Percentiles rank a stretch among this genome's conserved stretches.
phyloP scores from a whole-genome alignment of 805 yeast species.

The Lipomyces lipofer region DNA sequence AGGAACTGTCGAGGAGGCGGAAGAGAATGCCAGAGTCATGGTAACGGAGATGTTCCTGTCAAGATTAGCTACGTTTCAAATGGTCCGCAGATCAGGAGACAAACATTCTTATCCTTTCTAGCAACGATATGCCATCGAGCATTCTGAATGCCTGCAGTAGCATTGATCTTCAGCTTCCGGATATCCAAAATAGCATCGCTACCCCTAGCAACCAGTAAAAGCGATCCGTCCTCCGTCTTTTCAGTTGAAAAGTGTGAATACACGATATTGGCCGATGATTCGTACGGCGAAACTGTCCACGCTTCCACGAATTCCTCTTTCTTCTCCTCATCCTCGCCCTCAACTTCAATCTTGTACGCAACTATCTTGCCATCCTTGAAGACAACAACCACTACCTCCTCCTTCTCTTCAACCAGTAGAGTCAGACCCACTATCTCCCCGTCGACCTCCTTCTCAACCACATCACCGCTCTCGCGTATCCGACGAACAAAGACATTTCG shows the following conservation, averaged over 20 bases:
- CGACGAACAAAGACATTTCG: conserved; percentile 14
- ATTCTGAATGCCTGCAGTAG: not conserved
- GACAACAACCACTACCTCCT: conserved; percentile 10
- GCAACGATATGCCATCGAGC: conserved; percentile 9
- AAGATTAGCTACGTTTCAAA: too few species aligned
- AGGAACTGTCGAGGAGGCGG: conserved; percentile 3
- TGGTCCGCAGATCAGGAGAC: too few species aligned
- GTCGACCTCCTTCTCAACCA: conserved; percentile 9
- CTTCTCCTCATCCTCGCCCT: not conserved
- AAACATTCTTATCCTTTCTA: conserved; percentile 6
- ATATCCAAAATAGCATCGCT: conserved; percentile 7
- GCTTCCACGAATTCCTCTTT: conserved; percentile 4
- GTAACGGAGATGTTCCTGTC: conserved; percentile 18
- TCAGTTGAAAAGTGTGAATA: not conserved
- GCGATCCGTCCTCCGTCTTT: conserved; percentile 1
- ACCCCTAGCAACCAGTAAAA: conserved; percentile 8
- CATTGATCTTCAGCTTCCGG: conserved; percentile 7
- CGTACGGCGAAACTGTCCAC: not conserved
- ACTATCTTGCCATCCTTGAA: conserved; percentile 15
- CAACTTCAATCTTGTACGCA: conserved; percentile 8
- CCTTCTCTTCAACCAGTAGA: not conserved
- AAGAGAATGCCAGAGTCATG: conserved; percentile 24
- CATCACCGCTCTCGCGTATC: conserved; percentile 16
- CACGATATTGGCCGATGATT: not conserved
- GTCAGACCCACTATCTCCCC: conserved; percentile 5